These are phyloP conservation scores for Mycotypha africana DNA, from an alignment of 371 early-diverging fungal species.

Conservation along the genomic window DNA sequence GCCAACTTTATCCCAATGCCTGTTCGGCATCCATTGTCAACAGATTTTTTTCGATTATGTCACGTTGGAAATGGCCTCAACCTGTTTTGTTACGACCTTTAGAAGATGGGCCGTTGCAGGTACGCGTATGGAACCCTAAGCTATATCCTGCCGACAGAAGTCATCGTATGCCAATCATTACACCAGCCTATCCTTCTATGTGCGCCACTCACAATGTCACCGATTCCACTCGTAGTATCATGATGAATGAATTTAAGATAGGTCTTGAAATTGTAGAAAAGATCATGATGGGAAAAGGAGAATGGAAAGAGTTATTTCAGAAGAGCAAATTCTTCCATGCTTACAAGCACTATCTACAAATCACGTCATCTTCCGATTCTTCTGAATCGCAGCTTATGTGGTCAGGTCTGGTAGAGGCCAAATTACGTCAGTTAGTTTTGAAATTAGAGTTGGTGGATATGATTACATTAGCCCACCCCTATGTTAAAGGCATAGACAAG, in stretches of 20 bases:
- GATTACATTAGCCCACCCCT: conserved; percentile 86
- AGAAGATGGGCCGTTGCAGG: conserved; percentile 87
- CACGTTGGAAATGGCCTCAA: conserved; percentile 97
- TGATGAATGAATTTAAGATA: conserved; percentile 83
- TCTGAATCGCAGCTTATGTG: conserved; percentile 75
- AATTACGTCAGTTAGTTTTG: conserved; percentile 84
- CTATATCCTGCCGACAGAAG: conserved; percentile 83
- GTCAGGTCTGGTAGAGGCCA: conserved; percentile 93
- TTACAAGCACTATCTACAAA: conserved; percentile 91
- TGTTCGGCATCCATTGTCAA: conserved; percentile 82
- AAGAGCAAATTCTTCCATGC: conserved; percentile 86
- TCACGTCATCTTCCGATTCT: conserved; percentile 76
- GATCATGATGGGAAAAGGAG: conserved; percentile 63
- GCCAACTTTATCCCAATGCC: conserved; percentile 97
- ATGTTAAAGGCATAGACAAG: conserved; percentile 82
- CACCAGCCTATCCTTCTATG: conserved; percentile 99
- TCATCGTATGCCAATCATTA: conserved; percentile 99
- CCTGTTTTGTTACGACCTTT: conserved; percentile 94
- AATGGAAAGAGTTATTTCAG: conserved; percentile 69
- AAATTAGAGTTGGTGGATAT: conserved; percentile 84
- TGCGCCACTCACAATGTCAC: conserved; percentile 99
- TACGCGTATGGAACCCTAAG: conserved; percentile 98
- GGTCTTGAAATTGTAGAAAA: conserved; percentile 64
- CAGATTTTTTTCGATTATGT: conserved; percentile 90
- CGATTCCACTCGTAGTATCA: conserved; percentile 81